Conservation (phyloP, 2,329 filamentous ascomycete genomes). For the Aspergillaceae sp. region DNA sequence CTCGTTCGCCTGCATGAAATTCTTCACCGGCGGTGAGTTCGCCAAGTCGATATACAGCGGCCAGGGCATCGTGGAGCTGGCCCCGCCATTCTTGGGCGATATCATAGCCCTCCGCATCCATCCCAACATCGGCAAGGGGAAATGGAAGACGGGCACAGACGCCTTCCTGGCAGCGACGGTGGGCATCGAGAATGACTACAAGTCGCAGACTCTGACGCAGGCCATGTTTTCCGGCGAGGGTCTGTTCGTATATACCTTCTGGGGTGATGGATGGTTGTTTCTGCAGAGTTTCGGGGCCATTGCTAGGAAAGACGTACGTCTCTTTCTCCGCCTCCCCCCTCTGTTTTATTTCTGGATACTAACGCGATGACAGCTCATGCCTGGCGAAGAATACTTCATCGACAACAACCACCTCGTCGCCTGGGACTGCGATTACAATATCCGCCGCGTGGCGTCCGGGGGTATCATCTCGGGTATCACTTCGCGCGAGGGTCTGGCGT, state of each 20-base stretch:
- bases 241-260: conserved; percentile 79
- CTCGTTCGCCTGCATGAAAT: conserved; percentile 85
- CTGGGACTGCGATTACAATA: conserved; percentile 91
- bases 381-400: conserved; percentile 79
- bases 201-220: conserved; percentile 77
- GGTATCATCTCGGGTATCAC: conserved; percentile 83
- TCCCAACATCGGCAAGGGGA: conserved; percentile 43
- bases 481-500: conserved; percentile 80
- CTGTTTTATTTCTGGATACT: neutral
- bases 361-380: conserved; percentile 25
- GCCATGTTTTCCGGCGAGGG: conserved; percentile 93
- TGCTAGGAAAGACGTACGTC: conserved; percentile 78
- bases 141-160: conserved; percentile 81
- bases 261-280: conserved; percentile 74
- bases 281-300: conserved; percentile 91
- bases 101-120: conserved; percentile 67
- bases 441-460: conserved; percentile 82
- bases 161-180: conserved; percentile 78
- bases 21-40: conserved; percentile 76
- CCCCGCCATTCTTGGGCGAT: conserved; percentile 72
- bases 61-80: conserved; percentile 81
- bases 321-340: neutral
- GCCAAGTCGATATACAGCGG: conserved; percentile 72
- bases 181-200: conserved; percentile 79
- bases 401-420: conserved; percentile 91